Evolutionary conservation across 2,329 filamentous ascomycete species (phyloP).

Genomic region (Fusarium gaditjirri): DNA sequence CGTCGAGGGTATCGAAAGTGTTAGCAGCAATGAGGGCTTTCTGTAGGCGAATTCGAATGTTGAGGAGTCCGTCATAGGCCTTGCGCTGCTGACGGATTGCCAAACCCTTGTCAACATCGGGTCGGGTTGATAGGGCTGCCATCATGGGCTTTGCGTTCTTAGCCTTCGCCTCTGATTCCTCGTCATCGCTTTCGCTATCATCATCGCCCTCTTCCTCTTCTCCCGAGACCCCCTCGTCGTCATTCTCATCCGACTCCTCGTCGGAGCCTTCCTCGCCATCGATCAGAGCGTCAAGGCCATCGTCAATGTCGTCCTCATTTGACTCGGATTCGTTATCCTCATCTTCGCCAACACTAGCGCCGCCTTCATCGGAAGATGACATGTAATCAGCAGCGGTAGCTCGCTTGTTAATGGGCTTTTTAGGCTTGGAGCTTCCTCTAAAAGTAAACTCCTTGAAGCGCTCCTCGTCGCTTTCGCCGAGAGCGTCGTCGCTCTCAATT

Average conservation of each 20-base stretch:
- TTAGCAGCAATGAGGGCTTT: conserved; percentile 89
- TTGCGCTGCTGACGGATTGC: conserved; percentile 88
- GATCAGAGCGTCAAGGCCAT: conserved; percentile 50
- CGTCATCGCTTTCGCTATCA: conserved; percentile 51
- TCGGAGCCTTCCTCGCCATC: conserved; percentile 48
- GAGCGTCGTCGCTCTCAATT: conserved; percentile 74
- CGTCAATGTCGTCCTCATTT: conserved; percentile 52
- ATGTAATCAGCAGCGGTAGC: conserved; percentile 69
- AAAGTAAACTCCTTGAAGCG: conserved; percentile 79
- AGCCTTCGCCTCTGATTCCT: conserved; percentile 40
- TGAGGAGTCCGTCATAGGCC: conserved; percentile 87
- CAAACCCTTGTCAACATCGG: conserved; percentile 82
- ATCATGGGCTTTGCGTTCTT: conserved; percentile 49
- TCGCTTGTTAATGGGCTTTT: conserved; percentile 51
- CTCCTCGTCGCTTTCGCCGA: conserved; percentile 87
- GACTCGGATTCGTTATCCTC: conserved; percentile 51
- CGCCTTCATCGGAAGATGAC: conserved; percentile 57
- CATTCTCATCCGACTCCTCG: conserved; percentile 50
- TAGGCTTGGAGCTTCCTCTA: conserved; percentile 66
- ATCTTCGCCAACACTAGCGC: conserved; percentile 48
- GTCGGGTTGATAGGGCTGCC: conserved; percentile 46
- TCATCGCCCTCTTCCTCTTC: conserved; percentile 53
- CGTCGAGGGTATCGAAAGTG: conserved; percentile 67
- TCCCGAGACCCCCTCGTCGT: conserved; percentile 51
- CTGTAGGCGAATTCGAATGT: conserved; percentile 90